Base-by-base conservation (phyloP, 208 protist species). In the Trypanosomatidae sp. region DNA sequence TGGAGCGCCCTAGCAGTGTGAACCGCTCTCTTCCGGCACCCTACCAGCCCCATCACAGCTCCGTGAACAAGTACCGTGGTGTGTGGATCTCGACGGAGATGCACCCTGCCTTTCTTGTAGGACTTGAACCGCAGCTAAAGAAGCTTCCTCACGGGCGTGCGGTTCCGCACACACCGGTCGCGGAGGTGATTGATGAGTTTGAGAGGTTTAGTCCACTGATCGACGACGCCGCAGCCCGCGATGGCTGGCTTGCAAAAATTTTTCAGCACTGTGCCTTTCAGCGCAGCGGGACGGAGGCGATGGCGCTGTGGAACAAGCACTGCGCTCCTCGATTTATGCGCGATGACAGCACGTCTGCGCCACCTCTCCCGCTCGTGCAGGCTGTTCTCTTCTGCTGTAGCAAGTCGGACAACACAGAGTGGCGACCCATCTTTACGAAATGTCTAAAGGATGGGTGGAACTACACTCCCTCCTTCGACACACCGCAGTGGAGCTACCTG, bases 211-310 rank as follows among this genome's bases (percentile, higher is more conserved):
- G 84, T 41, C 87, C 74, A 7, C 83, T 93, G 25, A 86, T 97
- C 30, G 89, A 91, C 36, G 90, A 97, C 70, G 78, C 81, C 62
- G 44, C 64, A 9, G 88, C 84, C 15, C 76, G 85, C 22, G 90
- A 97, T 73, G 81, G 82, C 53, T 97, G 92, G 90, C 78, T 97
- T 4, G 90, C 88, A 22, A 97, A 97, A 72, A 73, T 97, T 0
- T 83, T 94, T 56, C 92, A 97, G 69, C 92, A 94, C 82, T 94
- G 92, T 73, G 92, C 86, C 33, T 93, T 95, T 55, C 84, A 90
- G 59, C 77, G 90, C 67, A 84, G 76, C 39, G 87, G 84, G n/a
- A 76, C 73, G 15, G 85, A 84, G 71, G 92, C 82, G 39, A 88
- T 95, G 85, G 52, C 47, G 67, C 74, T 95, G 60, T 97, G 92